Conservation (phyloP, 2,329 filamentous ascomycete species). For the Teratosphaeria destructans region DNA sequence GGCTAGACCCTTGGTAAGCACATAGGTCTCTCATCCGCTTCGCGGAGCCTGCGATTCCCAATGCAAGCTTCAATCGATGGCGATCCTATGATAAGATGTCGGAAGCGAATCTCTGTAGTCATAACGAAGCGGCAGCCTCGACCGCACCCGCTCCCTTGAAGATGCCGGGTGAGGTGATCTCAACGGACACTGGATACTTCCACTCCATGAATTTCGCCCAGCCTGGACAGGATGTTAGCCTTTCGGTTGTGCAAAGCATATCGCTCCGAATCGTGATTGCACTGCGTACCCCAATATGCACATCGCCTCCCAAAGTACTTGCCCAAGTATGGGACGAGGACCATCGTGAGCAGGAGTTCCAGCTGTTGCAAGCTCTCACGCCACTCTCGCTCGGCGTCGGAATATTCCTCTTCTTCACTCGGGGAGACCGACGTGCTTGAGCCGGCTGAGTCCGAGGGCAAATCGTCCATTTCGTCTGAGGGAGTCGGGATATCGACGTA, state of each 20-base stretch:
- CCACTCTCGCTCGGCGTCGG: constrained; percentile 92
- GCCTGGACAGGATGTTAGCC: constrained; percentile 41
- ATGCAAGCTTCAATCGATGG: background rate
- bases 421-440: constrained; percentile 38
- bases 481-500: constrained; percentile 39
- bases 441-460: constrained; percentile 42
- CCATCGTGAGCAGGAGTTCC: constrained; percentile 86
- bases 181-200: constrained; percentile 74
- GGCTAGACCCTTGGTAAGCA: background rate
- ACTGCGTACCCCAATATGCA: constrained; percentile 75
- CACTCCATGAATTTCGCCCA: constrained; percentile 93
- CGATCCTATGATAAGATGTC: background rate
- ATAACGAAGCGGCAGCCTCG: constrained; percentile 35
- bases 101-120: constrained; percentile 5
- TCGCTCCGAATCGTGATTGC: background rate
- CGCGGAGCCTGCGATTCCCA: background rate
- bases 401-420: constrained; percentile 40
- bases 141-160: constrained; percentile 39
- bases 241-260: background rate
- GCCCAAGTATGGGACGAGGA: constrained; percentile 82
- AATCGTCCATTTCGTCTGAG: constrained; percentile 37
- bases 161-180: constrained; percentile 34
- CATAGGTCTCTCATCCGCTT: background rate
- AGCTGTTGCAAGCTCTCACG: constrained; percentile 87
- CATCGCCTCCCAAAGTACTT: constrained; percentile 93